Evolutionary conservation across 2,329 filamentous ascomycete genomes (phyloP), one percentile per base, ranked within the genome.

Genomic region (Dothideomycetes sp.): DNA sequence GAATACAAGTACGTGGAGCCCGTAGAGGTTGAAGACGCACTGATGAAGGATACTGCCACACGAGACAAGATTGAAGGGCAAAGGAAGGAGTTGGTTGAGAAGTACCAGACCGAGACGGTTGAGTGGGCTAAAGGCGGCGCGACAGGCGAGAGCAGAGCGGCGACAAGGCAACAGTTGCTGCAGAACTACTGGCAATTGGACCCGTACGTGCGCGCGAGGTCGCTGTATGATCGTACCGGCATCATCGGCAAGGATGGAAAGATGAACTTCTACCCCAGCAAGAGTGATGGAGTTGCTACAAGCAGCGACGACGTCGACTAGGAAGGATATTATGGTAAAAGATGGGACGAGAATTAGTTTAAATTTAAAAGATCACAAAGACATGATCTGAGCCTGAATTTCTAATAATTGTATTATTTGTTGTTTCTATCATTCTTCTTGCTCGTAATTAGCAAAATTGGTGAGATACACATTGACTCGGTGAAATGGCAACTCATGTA

Each of bases 161-260:
- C 70, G 36, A 64, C 74, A 47, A 42, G 32, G 22, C 31, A 42
- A n/a, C 31, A 35, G 4, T 57, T 96, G 51, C 71, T 71, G 46
- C 69, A 73, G 33, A 84, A 84, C 51, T 98, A 96, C 65, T 98
- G 91, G 89, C 71, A 73, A 27, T 62, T 95, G 38, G 91, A 98
- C 63, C 86, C 86, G 0, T 94, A 89, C 59, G 59, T 96, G 20
- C 72, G 91, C 27, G 85, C 88, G 10, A 73, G 81, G 53, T 83
- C 80, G n/a, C 63, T 85, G 46, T 95, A 94, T 53, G 91, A 98
- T 60, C 76, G 91, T 45, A 73, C 71, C 10, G 84, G 87, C 1
- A 66, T 91, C 45, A 70, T 96, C 32, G 65, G 74, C 45, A 63
- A 69, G 1, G 77, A 69, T 9, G 88, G 87, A 1, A 71, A 71